These are phyloP conservation scores for Nepenthes gracilis DNA, from an alignment of 148 eudicot species.

Conservation along the genomic window DNA sequence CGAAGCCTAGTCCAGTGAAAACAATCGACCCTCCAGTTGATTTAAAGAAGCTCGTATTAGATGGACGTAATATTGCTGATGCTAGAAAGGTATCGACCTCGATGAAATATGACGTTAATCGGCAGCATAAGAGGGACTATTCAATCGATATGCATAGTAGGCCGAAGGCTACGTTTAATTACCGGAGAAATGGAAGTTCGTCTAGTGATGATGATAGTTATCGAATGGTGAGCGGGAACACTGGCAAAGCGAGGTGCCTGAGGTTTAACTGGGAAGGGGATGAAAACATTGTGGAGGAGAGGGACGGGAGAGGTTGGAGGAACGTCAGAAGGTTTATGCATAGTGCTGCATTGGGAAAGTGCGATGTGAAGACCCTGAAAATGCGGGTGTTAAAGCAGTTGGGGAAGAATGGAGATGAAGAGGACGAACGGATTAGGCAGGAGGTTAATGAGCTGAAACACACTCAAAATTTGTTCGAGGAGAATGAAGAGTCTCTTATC, in stretches of 20 bases:
- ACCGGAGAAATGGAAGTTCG: slow-evolving; percentile 5
- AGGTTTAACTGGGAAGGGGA: slow-evolving; percentile 19
- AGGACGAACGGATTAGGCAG: slow-evolving; percentile 37
- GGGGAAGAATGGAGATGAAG: slow-evolving; percentile 49
- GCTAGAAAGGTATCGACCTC: not conserved
- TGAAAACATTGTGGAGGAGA: slow-evolving; percentile 20
- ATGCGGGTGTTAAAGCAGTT: slow-evolving; percentile 37
- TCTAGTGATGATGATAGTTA: slow-evolving; percentile 20
- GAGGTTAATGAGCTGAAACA: slow-evolving; percentile 38
- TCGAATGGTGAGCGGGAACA: slow-evolving; percentile 4
- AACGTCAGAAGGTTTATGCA: slow-evolving; percentile 35
- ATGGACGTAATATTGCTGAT: slow-evolving; percentile 1
- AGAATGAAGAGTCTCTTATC: slow-evolving; percentile 32
- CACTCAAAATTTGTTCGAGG: slow-evolving; percentile 9
- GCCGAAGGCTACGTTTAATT: not conserved
- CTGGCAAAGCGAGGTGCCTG: slow-evolving; percentile 30
- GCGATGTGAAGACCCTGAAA: slow-evolving; percentile 48
- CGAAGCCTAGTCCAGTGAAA: slow-evolving; percentile 6
- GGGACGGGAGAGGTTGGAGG: slow-evolving; percentile 11
- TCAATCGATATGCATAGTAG: not conserved
- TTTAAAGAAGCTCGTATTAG: slow-evolving; percentile 22
- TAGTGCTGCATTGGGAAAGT: slow-evolving; percentile 70
- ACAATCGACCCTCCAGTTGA: slow-evolving; percentile 20
- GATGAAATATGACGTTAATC: slow-evolving; percentile 3
- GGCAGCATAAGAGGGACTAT: slow-evolving; percentile 17